Conservation (phyloP, 768 basidiomycete species). For the Mycena polygramma region DNA sequence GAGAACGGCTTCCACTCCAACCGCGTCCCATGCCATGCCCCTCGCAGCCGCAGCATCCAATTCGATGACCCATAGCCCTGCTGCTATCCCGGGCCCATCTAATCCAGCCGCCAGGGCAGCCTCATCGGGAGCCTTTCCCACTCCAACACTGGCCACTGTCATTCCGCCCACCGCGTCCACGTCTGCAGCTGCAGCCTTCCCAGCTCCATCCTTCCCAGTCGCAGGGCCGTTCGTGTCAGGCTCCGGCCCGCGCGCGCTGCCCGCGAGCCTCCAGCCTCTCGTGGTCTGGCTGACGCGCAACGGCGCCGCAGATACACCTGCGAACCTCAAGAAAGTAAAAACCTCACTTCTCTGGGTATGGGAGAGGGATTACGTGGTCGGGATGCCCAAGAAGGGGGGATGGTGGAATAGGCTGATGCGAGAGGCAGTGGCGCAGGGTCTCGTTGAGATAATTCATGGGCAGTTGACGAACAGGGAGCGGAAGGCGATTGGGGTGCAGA, state of each 20-base stretch:
- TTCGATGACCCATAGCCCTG: too few relatives aligned
- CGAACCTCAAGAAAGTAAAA: background rate
- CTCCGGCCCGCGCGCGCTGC: too few relatives aligned
- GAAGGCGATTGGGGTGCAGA: slow-evolving; percentile 17
- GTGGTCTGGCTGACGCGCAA: slow-evolving; percentile 19
- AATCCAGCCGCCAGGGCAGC: too few relatives aligned
- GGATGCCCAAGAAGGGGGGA: background rate
- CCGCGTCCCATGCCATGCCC: slow-evolving; percentile 5
- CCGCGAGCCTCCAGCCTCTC: background rate
- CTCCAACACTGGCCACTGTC: too few relatives aligned
- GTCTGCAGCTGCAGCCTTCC: too few relatives aligned
- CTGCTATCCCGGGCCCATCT: too few relatives aligned
- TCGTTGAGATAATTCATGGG: slow-evolving; percentile 22
- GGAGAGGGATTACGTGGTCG: background rate
- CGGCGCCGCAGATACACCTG: slow-evolving; percentile 12
- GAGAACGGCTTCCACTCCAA: slow-evolving; percentile 1
- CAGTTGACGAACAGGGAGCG: slow-evolving; percentile 9
- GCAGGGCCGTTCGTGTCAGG: too few relatives aligned
- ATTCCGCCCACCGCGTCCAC: too few relatives aligned
- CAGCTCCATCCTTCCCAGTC: too few relatives aligned
- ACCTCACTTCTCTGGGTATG: background rate
- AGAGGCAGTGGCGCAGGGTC: slow-evolving; percentile 5
- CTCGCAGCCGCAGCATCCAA: too few relatives aligned
- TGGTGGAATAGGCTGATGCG: too few relatives aligned
- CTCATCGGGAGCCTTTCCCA: too few relatives aligned